Percentiles rank a stretch among this genome's conserved stretches.
phyloP scores from a whole-genome alignment of 768 basidiomycete genomes.

The Tricholoma flavovirens region DNA sequence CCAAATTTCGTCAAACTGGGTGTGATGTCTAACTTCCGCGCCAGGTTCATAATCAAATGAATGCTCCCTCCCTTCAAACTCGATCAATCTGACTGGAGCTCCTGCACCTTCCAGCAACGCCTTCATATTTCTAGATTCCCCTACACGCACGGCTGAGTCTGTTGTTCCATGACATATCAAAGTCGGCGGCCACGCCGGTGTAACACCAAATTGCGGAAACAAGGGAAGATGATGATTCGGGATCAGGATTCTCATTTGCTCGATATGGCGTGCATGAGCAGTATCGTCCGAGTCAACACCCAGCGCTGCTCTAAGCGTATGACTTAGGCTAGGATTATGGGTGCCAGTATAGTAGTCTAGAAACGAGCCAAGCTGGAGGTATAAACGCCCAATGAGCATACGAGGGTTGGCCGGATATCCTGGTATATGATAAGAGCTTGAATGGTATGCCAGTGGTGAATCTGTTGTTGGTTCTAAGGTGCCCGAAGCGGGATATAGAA shows the following conservation, averaged over 20 bases:
- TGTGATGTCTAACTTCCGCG: conserved; percentile 36
- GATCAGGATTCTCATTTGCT: conserved; percentile 15
- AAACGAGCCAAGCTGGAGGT: conserved; percentile 51
- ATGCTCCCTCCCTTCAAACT: conserved; percentile 37
- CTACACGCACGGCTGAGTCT: conserved; percentile 40
- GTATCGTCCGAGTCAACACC: background rate
- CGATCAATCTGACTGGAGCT: conserved; percentile 21
- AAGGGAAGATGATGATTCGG: conserved; percentile 26
- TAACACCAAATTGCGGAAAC: conserved; percentile 41
- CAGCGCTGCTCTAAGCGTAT: conserved; percentile 26
- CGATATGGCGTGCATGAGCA: background rate
- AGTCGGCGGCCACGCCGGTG: conserved; percentile 37
- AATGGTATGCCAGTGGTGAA: conserved; percentile 44
- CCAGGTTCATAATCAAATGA: conserved; percentile 43
- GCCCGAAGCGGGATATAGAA: conserved; percentile 35
- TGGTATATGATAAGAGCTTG: conserved; percentile 38
- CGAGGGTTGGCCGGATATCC: conserved; percentile 60
- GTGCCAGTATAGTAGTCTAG: conserved; percentile 56
- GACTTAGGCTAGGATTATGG: conserved; percentile 44
- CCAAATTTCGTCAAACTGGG: conserved; percentile 30
- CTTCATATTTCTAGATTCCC: conserved; percentile 35
- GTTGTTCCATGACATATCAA: conserved; percentile 42
- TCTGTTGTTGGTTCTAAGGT: conserved; percentile 26
- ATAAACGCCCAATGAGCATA: conserved; percentile 52
- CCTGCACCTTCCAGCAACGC: conserved; percentile 9